These are phyloP conservation scores for Acer saccharum DNA, from an alignment of 345 rosid species.

Conservation along the genomic window DNA sequence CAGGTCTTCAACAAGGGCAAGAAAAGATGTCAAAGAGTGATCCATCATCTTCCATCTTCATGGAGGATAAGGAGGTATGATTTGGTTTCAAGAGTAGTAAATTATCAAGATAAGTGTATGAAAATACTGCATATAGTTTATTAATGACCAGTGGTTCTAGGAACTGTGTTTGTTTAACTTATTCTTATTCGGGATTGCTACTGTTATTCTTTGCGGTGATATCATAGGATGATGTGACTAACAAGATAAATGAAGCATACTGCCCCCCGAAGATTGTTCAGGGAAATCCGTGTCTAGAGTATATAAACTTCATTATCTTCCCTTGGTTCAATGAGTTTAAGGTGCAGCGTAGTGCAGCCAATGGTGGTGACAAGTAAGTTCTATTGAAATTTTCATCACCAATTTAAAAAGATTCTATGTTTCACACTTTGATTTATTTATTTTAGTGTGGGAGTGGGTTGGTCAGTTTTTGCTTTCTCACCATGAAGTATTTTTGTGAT, in stretches of 20 bases:
- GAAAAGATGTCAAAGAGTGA: slow-evolving; percentile 93
- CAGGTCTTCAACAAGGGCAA: slow-evolving; percentile 90
- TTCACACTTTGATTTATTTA: neutral
- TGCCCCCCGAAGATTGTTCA: slow-evolving; percentile 72
- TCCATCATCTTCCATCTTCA: slow-evolving; percentile 78
- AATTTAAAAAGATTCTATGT: neutral
- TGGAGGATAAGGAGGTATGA: slow-evolving; percentile 90
- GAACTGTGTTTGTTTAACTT: neutral
- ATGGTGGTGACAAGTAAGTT: slow-evolving; percentile 87
- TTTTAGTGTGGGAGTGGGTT: neutral
- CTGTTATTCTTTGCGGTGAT: neutral
- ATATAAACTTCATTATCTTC: slow-evolving; percentile 63
- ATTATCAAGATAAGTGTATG: neutral
- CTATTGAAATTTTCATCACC: neutral
- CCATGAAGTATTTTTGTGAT: neutral
- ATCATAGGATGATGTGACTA: slow-evolving; percentile 70
- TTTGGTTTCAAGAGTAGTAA: neutral
- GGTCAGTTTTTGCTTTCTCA: neutral
- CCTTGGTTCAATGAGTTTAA: slow-evolving; percentile 78
- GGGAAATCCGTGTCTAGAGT: slow-evolving; percentile 85
- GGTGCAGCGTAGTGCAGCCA: slow-evolving; percentile 57
- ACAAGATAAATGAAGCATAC: slow-evolving; percentile 84
- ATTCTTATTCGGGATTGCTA: neutral
- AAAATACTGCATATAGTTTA: neutral
- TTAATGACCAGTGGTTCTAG: neutral